A percentile compares a stretch with the other conserved stretches of the same genome.
phyloP scores from a whole-genome alignment of 2,329 filamentous ascomycete genomes.

The Aspergillus pseudoviridinutans region DNA sequence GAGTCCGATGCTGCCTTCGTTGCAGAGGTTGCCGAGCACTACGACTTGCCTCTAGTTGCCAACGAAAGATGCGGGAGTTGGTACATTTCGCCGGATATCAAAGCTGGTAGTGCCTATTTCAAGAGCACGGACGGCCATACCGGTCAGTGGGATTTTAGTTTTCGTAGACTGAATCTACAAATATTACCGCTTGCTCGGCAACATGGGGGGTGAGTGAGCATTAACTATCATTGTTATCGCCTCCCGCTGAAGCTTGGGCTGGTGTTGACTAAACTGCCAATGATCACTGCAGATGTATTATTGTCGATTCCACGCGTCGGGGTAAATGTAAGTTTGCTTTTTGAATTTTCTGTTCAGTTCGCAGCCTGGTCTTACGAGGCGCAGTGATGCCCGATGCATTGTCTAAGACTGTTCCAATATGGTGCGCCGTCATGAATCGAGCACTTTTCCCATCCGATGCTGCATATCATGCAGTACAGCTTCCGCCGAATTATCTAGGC shows the following conservation, averaged over 20 bases:
- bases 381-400: conserved; percentile 87
- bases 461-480: conserved; percentile 56
- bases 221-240: not conserved
- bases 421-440: conserved; percentile 82
- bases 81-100: conserved; percentile 69
- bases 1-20: conserved; percentile 73
- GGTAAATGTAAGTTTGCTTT: conserved; percentile 65
- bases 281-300: conserved; percentile 50
- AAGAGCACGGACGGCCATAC: conserved; percentile 97
- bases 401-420: conserved; percentile 89
- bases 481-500: conserved; percentile 69
- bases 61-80: conserved; percentile 96
- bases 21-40: conserved; percentile 47
- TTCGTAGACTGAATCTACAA: conserved; percentile 78
- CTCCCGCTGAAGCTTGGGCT: conserved; percentile 6
- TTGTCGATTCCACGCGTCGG: conserved; percentile 88
- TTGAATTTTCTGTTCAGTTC: not conserved
- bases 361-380: conserved; percentile 18
- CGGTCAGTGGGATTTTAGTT: conserved; percentile 86
- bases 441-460: conserved; percentile 63
- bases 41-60: conserved; percentile 68
- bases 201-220: conserved; percentile 59
- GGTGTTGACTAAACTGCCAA: conserved; percentile 3
- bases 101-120: conserved; percentile 80
- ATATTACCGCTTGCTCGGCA: conserved; percentile 64